Base-by-base conservation (phyloP, 2,329 filamentous ascomycete genomes). In the Penicillium aurantiogriseum region DNA sequence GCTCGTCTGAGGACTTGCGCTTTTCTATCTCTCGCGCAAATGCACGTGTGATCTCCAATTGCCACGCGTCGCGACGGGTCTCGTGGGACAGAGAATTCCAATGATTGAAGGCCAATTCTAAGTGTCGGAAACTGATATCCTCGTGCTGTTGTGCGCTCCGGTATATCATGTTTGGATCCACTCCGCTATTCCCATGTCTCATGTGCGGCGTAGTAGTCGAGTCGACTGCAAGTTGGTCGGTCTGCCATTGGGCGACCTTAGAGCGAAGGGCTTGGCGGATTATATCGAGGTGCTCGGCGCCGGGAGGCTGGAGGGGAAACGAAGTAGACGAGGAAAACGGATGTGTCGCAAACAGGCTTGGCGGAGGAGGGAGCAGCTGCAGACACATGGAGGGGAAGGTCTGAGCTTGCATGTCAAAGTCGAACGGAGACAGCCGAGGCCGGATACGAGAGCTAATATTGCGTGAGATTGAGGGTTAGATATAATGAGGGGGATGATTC, bases 301-400 rank as follows among this genome's bases (percentile, higher is more conserved):
- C 87, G 0, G 92, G 92, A 1, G 90, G 87, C 23, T 85, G 80
- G 33, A 96, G 84, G 0, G 91, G 91, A 86, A 93, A 96, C 0
- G 91, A 94, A 3, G 87, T 85, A 21, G 85, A 81, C 0, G 88
- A 91, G 2, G 91, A 81, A 67, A 95, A 88, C 31, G 92, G 91
- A 7, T 88, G 90, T 0, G 88, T 85, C 10, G 90, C 89, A 76
- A 92, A 93, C 7, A 97, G 80, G 0, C 91, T 94, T 4, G 90
- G 87, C 3, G 92, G 91, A 10, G 90, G 82, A 36, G 89, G 85
- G 1, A 97, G 85, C 63, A 93, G 88, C 62, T 89, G 90, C 11
- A 97, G 83, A 36, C 88, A 91, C 40, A 97, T 82, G 7, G 89
- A 87, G 7, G 92, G 91, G 68, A 96, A 97, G 58, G 91, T 91